Conservation (phyloP, 2,329 filamentous ascomycete genomes). For the Dothideomycetes sp. region DNA sequence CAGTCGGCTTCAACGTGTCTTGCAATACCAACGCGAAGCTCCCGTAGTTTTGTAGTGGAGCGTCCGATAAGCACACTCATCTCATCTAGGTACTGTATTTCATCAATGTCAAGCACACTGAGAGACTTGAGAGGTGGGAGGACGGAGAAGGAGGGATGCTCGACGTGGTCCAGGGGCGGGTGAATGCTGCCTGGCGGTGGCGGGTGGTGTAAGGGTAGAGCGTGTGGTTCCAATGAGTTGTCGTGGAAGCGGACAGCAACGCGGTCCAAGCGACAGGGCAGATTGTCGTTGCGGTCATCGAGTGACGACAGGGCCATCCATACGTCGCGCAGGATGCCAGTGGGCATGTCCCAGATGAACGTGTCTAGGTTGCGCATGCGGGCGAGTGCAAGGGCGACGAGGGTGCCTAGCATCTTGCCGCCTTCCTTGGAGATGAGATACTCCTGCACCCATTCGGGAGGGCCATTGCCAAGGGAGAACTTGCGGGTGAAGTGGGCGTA, state of each 20-base stretch:
- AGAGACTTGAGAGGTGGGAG: conserved; percentile 64
- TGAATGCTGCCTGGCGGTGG: conserved; percentile 21
- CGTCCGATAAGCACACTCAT: conserved; percentile 66
- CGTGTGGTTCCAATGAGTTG: conserved; percentile 42
- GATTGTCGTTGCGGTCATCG: conserved; percentile 47
- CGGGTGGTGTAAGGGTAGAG: conserved; percentile 15
- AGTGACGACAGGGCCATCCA: conserved; percentile 69
- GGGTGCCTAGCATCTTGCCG: conserved; percentile 78
- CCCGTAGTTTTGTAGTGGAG: conserved; percentile 54
- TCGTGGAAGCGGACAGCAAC: conserved; percentile 80
- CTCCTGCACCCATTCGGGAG: conserved; percentile 65
- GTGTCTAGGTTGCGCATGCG: conserved; percentile 74
- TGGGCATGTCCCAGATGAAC: conserved; percentile 85
- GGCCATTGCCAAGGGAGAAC: conserved; percentile 77
- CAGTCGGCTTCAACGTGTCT: conserved; percentile 44
- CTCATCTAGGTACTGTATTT: conserved; percentile 72
- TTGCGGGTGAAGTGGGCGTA: conserved; percentile 71
- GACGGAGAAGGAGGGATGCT: conserved; percentile 71
- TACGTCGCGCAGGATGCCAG: conserved; percentile 68
- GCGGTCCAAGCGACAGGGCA: conserved; percentile 57
- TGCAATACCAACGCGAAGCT: conserved; percentile 65
- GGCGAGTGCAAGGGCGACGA: conserved; percentile 68
- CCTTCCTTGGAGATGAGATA: conserved; percentile 70
- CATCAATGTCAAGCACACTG: conserved; percentile 70
- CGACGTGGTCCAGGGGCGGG: conserved; percentile 43